phyloP scores from a whole-genome alignment of 1,139 yeast genomes.

The Candida neerlandica region DNA sequence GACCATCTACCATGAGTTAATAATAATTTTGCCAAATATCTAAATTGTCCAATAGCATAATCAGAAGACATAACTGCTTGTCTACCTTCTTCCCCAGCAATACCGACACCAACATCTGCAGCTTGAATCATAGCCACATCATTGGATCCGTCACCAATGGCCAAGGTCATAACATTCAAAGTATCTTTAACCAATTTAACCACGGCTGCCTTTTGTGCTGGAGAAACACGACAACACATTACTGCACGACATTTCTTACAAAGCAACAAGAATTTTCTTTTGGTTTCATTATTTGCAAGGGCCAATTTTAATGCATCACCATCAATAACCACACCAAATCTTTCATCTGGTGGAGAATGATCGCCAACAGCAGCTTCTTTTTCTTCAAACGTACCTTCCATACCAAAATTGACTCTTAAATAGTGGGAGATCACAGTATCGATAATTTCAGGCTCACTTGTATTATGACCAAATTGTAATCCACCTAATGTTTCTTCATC shows the following conservation, averaged over 20 bases:
- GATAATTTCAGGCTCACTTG: constrained; percentile 38
- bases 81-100: constrained; percentile 97
- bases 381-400: constrained; percentile 64
- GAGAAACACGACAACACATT: constrained; percentile 96
- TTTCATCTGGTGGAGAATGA: constrained; percentile 77
- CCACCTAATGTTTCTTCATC: constrained; percentile 37
- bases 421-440: constrained; percentile 61
- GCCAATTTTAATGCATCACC: constrained; percentile 89
- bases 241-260: constrained; percentile 96
- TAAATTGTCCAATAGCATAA: constrained; percentile 93
- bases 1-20: constrained; percentile 97
- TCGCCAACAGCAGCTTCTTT: constrained; percentile 63
- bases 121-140: constrained; percentile 99
- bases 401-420: constrained; percentile 59
- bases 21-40: constrained; percentile 75
- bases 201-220: constrained; percentile 94
- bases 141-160: constrained; percentile 98
- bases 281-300: constrained; percentile 53
- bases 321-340: constrained; percentile 84
- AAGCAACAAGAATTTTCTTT: constrained; percentile 72
- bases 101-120: constrained; percentile 98
- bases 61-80: constrained; percentile 98
- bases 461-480: constrained; percentile 32
- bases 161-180: constrained; percentile 75
- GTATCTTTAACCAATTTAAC: constrained; percentile 89